phyloP scores from a whole-genome alignment of 2,329 filamentous ascomycete genomes.

The Pestalotiopsis sp. region DNA sequence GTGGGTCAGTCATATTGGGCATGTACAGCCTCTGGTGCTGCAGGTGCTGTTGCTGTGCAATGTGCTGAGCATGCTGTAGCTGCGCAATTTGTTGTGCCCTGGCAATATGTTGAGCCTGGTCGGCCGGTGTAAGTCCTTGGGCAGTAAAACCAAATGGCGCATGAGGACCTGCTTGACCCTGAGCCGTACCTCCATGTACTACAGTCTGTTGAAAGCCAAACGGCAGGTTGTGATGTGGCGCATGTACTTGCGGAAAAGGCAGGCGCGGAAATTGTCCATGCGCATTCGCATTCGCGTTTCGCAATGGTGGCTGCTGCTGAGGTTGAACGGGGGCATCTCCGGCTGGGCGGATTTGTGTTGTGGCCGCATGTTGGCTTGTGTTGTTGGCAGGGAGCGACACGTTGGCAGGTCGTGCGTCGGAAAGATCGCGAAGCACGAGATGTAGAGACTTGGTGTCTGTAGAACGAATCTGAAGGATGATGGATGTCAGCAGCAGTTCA shows the following conservation, averaged over 20 bases:
- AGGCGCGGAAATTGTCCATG: slow-evolving; percentile 16
- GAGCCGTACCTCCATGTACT: not conserved
- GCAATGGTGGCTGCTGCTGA: slow-evolving; percentile 11
- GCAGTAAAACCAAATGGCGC: slow-evolving; percentile 19
- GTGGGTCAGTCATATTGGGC: slow-evolving; percentile 40
- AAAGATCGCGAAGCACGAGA: slow-evolving; percentile 35
- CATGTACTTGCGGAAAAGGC: slow-evolving; percentile 15
- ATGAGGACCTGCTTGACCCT: slow-evolving; percentile 12
- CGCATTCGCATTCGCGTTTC: not conserved
- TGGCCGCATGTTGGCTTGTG: slow-evolving; percentile 15
- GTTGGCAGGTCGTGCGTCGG: slow-evolving; percentile 24
- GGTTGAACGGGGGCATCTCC: slow-evolving; percentile 17
- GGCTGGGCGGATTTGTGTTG: slow-evolving; percentile 22
- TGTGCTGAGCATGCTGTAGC: slow-evolving; percentile 5
- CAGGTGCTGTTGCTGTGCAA: not conserved
- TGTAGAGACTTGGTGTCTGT: slow-evolving; percentile 32
- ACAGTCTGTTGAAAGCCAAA: slow-evolving; percentile 24
- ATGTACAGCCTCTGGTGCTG: slow-evolving; percentile 22
- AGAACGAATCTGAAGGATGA: slow-evolving; percentile 27
- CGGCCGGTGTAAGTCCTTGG: too few species aligned
- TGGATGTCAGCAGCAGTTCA: slow-evolving; percentile 2
- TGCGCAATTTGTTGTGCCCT: slow-evolving; percentile 23
- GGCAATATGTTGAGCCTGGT: too few species aligned
- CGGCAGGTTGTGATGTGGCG: slow-evolving; percentile 21
- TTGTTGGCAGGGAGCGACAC: slow-evolving; percentile 20